Base-by-base conservation (phyloP, 225 moss, liverwort and hornwort genomes). In the Asterella californica region DNA sequence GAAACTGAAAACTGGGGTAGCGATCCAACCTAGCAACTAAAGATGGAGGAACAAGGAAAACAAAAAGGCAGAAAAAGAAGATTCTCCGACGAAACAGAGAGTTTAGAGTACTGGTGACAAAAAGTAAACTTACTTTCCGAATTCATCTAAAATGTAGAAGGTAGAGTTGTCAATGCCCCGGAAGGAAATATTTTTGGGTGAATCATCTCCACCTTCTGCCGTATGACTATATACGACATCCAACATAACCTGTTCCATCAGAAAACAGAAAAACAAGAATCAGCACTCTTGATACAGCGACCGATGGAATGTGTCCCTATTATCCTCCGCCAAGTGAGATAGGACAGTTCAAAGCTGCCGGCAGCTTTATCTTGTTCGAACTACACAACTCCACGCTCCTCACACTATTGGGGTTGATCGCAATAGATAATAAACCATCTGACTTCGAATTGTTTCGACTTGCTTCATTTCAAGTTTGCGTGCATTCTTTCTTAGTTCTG, bases 121-220 rank as follows among this genome's bases (percentile, higher is more conserved):
- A 68, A 24, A 80, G 63, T 1, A 33, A 84, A 46, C 89, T 33
- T 91, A 96, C 95, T 59, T 85, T 86, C 91, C 94, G 83, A 90
- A 94, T 64, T 89, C 82, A 81, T 96, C 90, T 72, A 92, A 88
- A 78, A 96, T 89, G 79, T 94, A 96, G 82, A 91, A 96, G 10
- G 90, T 90, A 33, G 92, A 89, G 81, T 92, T 96, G 86, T 96
- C 96, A 60, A 96, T 91, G 80, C 96, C 96, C 77, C 92, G 91
- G 81, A 92, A 94, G 5, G 96, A 96, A 75, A 87, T 86, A 66
- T 87, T 81, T 57, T 92, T 94, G 12, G 94, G 94, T 64, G 82
- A 84, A 61, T 94, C 91, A 86, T 96, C 96, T 68, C 96, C 96
- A 87, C 89, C 89, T 80, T 96, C 94, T 53, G 91, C 92, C 75